Evolutionary conservation across 805 yeast species (phyloP).

Genomic region (Teunomyces pallodes): DNA sequence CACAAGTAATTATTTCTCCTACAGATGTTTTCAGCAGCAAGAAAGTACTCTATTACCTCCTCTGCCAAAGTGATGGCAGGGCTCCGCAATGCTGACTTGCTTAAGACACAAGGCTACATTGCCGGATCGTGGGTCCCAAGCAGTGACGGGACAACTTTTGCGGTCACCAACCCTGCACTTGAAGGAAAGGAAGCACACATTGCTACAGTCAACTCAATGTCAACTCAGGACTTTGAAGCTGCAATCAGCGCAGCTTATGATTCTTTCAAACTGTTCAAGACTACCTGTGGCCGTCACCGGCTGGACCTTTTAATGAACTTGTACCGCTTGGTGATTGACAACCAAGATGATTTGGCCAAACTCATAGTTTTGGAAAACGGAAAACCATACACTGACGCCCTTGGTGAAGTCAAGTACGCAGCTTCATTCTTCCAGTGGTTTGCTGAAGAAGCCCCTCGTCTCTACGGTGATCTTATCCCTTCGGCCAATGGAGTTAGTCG

Average conservation of each 20-base stretch:
- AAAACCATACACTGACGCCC: slow-evolving; percentile 67
- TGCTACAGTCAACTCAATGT: slow-evolving; percentile 55
- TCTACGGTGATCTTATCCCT: slow-evolving; percentile 64
- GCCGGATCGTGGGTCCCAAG: slow-evolving; percentile 72
- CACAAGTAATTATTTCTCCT: not conserved
- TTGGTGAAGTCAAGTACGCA: slow-evolving; percentile 65
- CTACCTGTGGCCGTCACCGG: slow-evolving; percentile 56
- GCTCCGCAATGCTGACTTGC: slow-evolving; percentile 47
- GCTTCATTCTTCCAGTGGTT: slow-evolving; percentile 89
- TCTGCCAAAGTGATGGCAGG: slow-evolving; percentile 11
- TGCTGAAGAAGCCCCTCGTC: slow-evolving; percentile 75
- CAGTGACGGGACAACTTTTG: slow-evolving; percentile 46
- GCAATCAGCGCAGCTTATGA: slow-evolving; percentile 56
- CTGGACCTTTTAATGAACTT: slow-evolving; percentile 50
- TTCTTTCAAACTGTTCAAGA: slow-evolving; percentile 53
- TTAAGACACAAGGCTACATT: slow-evolving; percentile 60
- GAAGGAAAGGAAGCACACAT: slow-evolving; percentile 8
- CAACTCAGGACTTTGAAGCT: slow-evolving; percentile 45
- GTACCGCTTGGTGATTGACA: slow-evolving; percentile 52
- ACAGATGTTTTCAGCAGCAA: not conserved
- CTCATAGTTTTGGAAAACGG: slow-evolving; percentile 72
- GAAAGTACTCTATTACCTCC: slow-evolving; percentile 2
- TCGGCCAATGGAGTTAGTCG: slow-evolving; percentile 48
- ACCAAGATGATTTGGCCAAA: slow-evolving; percentile 63
- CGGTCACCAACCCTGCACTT: slow-evolving; percentile 76